Base-by-base conservation (phyloP, 352 stramenopile species). In the Pythium monospermum region DNA sequence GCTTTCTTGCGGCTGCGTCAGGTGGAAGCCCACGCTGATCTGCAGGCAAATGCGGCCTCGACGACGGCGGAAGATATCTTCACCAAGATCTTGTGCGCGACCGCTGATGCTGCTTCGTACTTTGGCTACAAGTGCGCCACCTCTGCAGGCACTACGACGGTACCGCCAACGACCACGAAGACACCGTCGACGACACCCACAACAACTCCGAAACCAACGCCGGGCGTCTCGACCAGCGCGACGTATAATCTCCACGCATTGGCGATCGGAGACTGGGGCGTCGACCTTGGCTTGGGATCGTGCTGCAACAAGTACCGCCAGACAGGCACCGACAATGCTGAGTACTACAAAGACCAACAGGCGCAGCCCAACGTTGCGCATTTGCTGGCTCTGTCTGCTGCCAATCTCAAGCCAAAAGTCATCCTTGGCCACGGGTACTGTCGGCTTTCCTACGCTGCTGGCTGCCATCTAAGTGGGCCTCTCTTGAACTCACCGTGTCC, bases 301-400 rank as follows among this genome's bases (percentile, higher is more conserved):
- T 90, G 79, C 60, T 90, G 79, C 53, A 84, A 84, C 25, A 67
- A 78, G 6, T 87, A 89, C 41, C 74, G 72, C 21, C 69, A 83
- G 43, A 86, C 75, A 0, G 73, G 73, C 7, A 69, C 55, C 1
- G 67, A 67, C 38, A 85, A 73, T 32, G 62, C 45, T 4, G 59
- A 76, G 55, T 89, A 86, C 59, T 82, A 85, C 53, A 85, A 86
- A 21, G 78, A 90, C 53, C 76, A 82, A 19, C 73, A 87, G 41
- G 76, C 79, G 13, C 79, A 90, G 49, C 37, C 61, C 26, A 84
- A 85, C 41, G 71, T 90, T 0, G 79, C 76, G 21, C 53, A 85
- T 30, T 46, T 90, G 46, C 53, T 90, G 45, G 42, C 60, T 1
- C 55, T 84, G n/a, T 87, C 79, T n/a, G 71, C 79, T 11, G 68